These are phyloP conservation scores for Psilocybe subaeruginosa DNA, from an alignment of 768 basidiomycete species.

Conservation along the genomic window DNA sequence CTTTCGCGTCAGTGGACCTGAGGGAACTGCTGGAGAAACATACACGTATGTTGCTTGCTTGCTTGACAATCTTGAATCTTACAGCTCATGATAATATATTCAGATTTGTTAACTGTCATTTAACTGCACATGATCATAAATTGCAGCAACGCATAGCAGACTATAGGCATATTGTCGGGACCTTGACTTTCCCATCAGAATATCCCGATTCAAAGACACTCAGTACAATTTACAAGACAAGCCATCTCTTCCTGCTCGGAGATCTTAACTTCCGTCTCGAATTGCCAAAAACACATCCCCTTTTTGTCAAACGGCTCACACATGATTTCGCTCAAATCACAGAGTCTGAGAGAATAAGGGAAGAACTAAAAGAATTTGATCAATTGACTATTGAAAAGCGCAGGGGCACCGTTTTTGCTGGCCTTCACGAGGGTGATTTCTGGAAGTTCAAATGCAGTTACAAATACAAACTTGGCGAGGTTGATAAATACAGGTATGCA, in stretches of 20 bases:
- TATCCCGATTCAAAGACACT: constrained; percentile 36
- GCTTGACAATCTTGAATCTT: neutral
- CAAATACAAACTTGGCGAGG: constrained; percentile 81
- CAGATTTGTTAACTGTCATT: constrained; percentile 92
- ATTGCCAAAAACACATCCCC: constrained; percentile 58
- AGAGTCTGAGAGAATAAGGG: constrained; percentile 53
- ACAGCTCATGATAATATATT: constrained; percentile 1
- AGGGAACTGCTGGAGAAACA: constrained; percentile 66
- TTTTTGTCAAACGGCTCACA: constrained; percentile 33
- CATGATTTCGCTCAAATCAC: constrained; percentile 45
- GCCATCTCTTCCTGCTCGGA: constrained; percentile 91
- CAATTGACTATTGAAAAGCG: constrained; percentile 67
- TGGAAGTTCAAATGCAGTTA: constrained; percentile 92
- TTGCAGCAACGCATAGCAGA: constrained; percentile 71
- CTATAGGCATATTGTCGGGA: constrained; percentile 79
- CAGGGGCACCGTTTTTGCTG: constrained; percentile 68
- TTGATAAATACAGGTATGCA: constrained; percentile 79
- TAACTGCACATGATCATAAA: constrained; percentile 79
- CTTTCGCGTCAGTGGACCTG: constrained; percentile 66
- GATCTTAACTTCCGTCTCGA: constrained; percentile 91
- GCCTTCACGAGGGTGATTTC: constrained; percentile 85
- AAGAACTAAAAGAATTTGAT: constrained; percentile 70
- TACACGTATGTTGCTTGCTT: constrained; percentile 69
- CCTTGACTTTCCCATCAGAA: constrained; percentile 74
- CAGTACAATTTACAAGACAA: constrained; percentile 79